Base-by-base conservation (phyloP, 2,329 filamentous ascomycete genomes). In the Fusarium multiceps region DNA sequence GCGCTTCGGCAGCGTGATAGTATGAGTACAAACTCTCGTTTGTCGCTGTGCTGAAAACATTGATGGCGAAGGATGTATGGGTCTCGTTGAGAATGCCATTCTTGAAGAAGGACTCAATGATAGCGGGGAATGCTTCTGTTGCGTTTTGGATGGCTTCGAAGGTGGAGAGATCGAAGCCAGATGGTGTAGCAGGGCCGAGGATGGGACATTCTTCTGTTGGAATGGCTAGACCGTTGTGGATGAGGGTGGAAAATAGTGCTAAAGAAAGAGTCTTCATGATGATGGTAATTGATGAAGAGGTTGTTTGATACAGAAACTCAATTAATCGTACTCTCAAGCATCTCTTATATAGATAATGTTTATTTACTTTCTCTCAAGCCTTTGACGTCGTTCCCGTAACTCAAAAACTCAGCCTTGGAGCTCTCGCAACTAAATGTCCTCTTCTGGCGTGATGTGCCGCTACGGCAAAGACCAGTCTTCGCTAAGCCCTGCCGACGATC, bases 11-110 rank as follows among this genome's bases (percentile, higher is more conserved):
- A 4, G 60, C 49, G 23, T 76, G 72, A 8, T 47, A 68, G 34
- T 75, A 69, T 21, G 50, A 75, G 18, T 72, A 76, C 6, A 76
- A 21, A 7, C 72, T 76, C 3, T 50, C 40, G 7, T 76, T 76
- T 0, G 75, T 76, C 0, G 63, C 61, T 0, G 75, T 66, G 0
- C 21, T 21, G 21, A 21, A 21, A 21, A 76, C 75, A 13, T 76
- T 75, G 2, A 76, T 47, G 14, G 69, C 43, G 7, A 75, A 75
- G 14, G 70, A 54, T 0, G 66, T 53, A 16, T 72, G 63, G 4
- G 69, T 72, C 3, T 58, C 23, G 62, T 75, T 69, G 14, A 75
- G 32, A 1, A 7, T 7, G 3, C 30, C 46, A 0, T 45, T 14
- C 0, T 45, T 28, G 7, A 75, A 72, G 2, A 68, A 25, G 0